Evolutionary conservation across 2,329 filamentous ascomycete species (phyloP), one percentile per base, ranked within the genome.

Genomic region (Fusarium sp.): DNA sequence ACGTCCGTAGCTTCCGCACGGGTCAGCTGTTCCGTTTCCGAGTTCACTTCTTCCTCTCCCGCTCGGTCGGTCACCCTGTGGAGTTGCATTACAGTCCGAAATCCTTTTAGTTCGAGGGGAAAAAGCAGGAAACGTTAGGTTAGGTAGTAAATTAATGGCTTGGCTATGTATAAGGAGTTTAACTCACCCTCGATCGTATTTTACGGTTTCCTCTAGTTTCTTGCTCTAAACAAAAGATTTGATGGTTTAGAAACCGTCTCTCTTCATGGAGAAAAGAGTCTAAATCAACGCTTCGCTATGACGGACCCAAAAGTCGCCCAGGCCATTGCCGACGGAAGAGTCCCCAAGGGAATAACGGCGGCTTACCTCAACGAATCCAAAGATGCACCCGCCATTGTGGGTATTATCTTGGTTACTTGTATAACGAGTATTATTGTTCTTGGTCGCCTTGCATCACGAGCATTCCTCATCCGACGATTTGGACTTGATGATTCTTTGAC

Each of bases 401-500:
- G 81, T 4, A 84, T 84, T 38, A 76, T 83, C 22, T 74, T 83
- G 54, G 78, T 85, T 35, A 77, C 79, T 4, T 75, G 74, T 18
- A 25, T 84, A 42, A 80, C 82, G 4, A 75, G 75, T 47, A 45
- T 81, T 2, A 55, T 84, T 22, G 81, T 84, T 2, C 62, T 79
- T 3, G 73, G 77, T 12, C 77, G 83, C 25, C 71, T 81, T 35
- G 65, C 77, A 29, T 82, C 83, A 4, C 77, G 83, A 45, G 67
- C 77, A 11, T 79, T 81, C 17, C 70, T 84, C 12, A 75, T 83
- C 12, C 79, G 79, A 38, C 77, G 79, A 5, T 79, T 84, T 39
- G 83, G 83, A 2, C 45, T 81, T 20, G 83, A 84, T 38, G 83
- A 84, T 74, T 72, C 65, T 4, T 68, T 84, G 41, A 82, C 83